phyloP scores from a whole-genome alignment of 1,139 yeast species.

The Pichiaceae sp. region DNA sequence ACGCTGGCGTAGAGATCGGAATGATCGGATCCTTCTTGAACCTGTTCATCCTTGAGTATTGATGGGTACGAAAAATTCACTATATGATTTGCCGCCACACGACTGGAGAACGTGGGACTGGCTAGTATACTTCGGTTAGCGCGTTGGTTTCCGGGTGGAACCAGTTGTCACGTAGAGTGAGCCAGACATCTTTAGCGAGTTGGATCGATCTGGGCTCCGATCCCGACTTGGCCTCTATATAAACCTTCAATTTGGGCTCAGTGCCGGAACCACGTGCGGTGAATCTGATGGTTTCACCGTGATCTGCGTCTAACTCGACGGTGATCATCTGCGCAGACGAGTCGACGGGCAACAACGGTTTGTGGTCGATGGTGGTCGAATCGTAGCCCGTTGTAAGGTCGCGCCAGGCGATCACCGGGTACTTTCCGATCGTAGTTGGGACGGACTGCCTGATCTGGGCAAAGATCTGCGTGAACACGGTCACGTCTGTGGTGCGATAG shows the following conservation, averaged over 20 bases:
- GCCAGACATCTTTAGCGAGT: constrained; percentile 67
- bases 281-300: constrained; percentile 45
- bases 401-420: constrained; percentile 58
- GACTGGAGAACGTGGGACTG: too few species aligned
- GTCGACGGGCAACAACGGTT: constrained; percentile 66
- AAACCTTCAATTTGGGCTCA: constrained; percentile 88
- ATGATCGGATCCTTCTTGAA: background rate
- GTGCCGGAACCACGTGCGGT: constrained; percentile 95
- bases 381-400: constrained; percentile 83
- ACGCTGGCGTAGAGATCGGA: background rate
- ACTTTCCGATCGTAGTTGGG: constrained; percentile 44
- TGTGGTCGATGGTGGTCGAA: constrained; percentile 47
- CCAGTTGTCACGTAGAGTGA: constrained; percentile 45
- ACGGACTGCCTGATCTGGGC: constrained; percentile 32
- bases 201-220: constrained; percentile 36
- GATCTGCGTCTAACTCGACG: constrained; percentile 26
- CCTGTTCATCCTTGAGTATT: too few species aligned
- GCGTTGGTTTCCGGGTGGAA: constrained; percentile 42
- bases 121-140: constrained; percentile 30
- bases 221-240: constrained; percentile 66
- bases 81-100: too few species aligned
- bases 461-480: constrained; percentile 46
- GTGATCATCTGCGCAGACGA: constrained; percentile 82
- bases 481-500: constrained; percentile 50
- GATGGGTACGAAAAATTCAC: too few species aligned